Percentiles rank a stretch among this genome's conserved stretches.
Evolutionary conservation across 176 grass and related monocot genomes (phyloP).

Genomic region (Rhynchospora pubera): DNA sequence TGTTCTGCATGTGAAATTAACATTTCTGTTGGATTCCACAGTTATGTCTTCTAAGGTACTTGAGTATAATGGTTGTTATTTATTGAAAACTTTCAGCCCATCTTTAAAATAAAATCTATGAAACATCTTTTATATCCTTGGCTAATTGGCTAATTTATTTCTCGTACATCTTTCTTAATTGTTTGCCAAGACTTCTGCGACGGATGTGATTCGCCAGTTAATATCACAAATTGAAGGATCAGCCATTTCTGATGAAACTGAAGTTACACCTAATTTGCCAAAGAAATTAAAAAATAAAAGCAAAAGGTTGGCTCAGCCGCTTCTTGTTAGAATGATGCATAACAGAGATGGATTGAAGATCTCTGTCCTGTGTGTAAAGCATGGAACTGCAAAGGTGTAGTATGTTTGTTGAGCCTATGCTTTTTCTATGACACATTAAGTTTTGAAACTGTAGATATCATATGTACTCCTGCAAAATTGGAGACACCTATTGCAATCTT

Average conservation of each 20-base stretch:
- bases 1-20: too few species aligned
- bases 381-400: conserved; percentile 70
- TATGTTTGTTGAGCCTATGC: neutral
- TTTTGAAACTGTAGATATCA: neutral
- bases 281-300: conserved; percentile 79
- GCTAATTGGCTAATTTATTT: neutral
- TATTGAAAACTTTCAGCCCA: neutral
- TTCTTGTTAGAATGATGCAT: conserved; percentile 72
- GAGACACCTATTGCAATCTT: neutral
- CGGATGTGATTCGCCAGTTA: conserved; percentile 67
- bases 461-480: conserved; percentile 2
- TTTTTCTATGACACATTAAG: neutral
- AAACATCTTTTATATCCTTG: neutral
- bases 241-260: conserved; percentile 42
- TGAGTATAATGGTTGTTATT: neutral
- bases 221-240: conserved; percentile 65
- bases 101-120: neutral
- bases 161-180: conserved; percentile 6
- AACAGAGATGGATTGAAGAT: conserved; percentile 76
- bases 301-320: conserved; percentile 58
- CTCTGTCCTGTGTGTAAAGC: conserved; percentile 59
- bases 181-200: conserved; percentile 57
- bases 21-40: neutral
- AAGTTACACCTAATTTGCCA: conserved; percentile 34
- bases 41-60: neutral